Base-by-base conservation (phyloP, 495 filamentous ascomycete species). In the Trichoderma reesei region DNA sequence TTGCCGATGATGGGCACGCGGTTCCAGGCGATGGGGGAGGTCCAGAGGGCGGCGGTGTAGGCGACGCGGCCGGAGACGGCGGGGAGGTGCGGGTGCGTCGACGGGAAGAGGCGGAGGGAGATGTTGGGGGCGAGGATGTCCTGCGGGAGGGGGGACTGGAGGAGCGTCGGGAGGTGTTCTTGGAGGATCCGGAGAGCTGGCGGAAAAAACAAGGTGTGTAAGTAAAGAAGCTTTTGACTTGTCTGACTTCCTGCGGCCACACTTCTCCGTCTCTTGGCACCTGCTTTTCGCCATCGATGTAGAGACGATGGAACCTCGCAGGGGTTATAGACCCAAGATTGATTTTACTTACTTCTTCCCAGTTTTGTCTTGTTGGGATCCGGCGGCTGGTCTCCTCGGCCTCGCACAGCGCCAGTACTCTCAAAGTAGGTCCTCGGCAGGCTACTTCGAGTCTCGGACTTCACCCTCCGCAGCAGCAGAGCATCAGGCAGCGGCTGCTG, bases 1-100 rank as follows among this genome's bases (percentile, higher is more conserved):
- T 96, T 95, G 41, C 92, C 91, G 33, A 97, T 81, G 0, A 96
- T 80, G 10, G 94, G 94, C 0, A 98, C 80, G 42, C 88, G 86
- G 68, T 95, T 92, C 94, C 94, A 98, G 18, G 92, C 95, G 33
- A 98, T 85, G 0, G 94, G 94, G 1, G 91, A 87, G 3, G 94
- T 96, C 92, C 92, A 97, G 16, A 98, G 79, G 2, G 94, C 94
- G 20, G 94, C 92, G 48, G 88, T 88, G 73, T 98, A 98, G 38
- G 90, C 86, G 14, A 96, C 89, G 38, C 90, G 85, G 51, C 94
- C 94, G 6, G 90, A 87, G 60, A 97, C 95, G 9, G 86, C 89
- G 59, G 94, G 94, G 13, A 98, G 90, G 72, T 97, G 90, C 3
- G 92, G 95, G 70, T 98, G 95, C 0, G 94, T 97, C 3, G 91